phyloP scores from a whole-genome alignment of 2,329 filamentous ascomycete species.

The Boeremia exigua region DNA sequence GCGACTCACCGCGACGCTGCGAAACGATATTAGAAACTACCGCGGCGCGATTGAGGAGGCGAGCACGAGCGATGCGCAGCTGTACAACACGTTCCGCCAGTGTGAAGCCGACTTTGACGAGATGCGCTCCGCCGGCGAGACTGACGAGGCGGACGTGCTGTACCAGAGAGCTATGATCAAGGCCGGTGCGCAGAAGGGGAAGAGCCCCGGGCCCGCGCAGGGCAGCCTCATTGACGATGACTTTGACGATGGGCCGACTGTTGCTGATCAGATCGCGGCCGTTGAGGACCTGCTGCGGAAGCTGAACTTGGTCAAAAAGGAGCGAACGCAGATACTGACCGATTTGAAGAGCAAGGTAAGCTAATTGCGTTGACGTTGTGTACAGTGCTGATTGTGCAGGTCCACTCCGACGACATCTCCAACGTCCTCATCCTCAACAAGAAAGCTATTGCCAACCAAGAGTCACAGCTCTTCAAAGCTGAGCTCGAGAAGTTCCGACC shows the following conservation, averaged over 20 bases:
- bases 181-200: slow-evolving; percentile 68
- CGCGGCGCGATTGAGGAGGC: slow-evolving; percentile 89
- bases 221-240: slow-evolving; percentile 89
- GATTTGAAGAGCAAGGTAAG: slow-evolving; percentile 95
- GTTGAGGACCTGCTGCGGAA: slow-evolving; percentile 93
- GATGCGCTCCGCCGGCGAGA: slow-evolving; percentile 88
- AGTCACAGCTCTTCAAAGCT: slow-evolving; percentile 89
- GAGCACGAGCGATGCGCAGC: slow-evolving; percentile 80
- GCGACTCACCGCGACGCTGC: slow-evolving; percentile 82
- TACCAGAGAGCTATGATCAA: slow-evolving; percentile 88
- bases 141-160: slow-evolving; percentile 83
- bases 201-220: slow-evolving; percentile 68
- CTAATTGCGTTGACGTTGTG: background rate
- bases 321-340: slow-evolving; percentile 89
- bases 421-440: slow-evolving; percentile 98
- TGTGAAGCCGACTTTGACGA: slow-evolving; percentile 91
- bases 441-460: slow-evolving; percentile 91
- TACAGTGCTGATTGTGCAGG: slow-evolving; percentile 57
- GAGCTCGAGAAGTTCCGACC: slow-evolving; percentile 97
- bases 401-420: slow-evolving; percentile 95
- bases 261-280: slow-evolving; percentile 84
- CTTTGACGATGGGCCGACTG: slow-evolving; percentile 80
- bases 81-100: slow-evolving; percentile 82
- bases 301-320: slow-evolving; percentile 88
- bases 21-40: slow-evolving; percentile 87